These are phyloP conservation scores for Amanita muscaria DNA, from an alignment of 768 basidiomycete species.

Conservation along the genomic window DNA sequence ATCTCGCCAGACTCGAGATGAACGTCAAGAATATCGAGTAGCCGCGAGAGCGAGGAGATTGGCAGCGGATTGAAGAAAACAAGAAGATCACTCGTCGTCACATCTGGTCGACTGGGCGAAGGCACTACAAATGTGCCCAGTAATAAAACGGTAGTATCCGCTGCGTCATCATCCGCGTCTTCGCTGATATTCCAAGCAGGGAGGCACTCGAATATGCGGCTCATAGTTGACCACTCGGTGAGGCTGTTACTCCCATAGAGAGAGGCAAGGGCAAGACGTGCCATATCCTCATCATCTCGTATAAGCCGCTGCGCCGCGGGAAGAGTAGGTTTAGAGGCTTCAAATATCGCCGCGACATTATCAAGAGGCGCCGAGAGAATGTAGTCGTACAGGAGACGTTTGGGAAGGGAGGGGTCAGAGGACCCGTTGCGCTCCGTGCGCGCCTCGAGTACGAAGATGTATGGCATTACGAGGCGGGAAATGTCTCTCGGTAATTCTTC, in stretches of 20 bases:
- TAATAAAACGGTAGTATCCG: constrained; percentile 74
- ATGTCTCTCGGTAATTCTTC: constrained; percentile 61
- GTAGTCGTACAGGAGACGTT: constrained; percentile 61
- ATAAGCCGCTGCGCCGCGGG: constrained; percentile 64
- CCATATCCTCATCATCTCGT: constrained; percentile 75
- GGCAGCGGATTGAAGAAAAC: constrained; percentile 79
- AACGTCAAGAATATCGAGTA: constrained; percentile 86
- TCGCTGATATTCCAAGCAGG: constrained; percentile 74
- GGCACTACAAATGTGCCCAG: constrained; percentile 76
- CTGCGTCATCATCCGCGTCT: constrained; percentile 58
- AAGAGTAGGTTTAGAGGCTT: constrained; percentile 86
- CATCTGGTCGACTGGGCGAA: constrained; percentile 47
- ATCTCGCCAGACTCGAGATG: constrained; percentile 94
- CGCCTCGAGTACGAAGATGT: constrained; percentile 86
- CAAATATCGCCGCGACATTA: constrained; percentile 69
- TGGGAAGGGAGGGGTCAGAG: constrained; percentile 60
- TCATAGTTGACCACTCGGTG: constrained; percentile 78
- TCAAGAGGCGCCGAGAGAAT: constrained; percentile 61
- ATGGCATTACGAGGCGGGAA: constrained; percentile 75
- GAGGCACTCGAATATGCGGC: constrained; percentile 88
- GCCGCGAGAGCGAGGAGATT: constrained; percentile 62
- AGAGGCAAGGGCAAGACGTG: constrained; percentile 77
- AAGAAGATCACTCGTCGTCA: constrained; percentile 61
- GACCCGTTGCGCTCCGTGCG: constrained; percentile 73
- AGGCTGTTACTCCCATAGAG: constrained; percentile 75